A percentile compares a stretch with the other conserved stretches of the same genome.
These are phyloP conservation scores for Corylus americana DNA, from an alignment of 306 rosid species.

Conservation along the genomic window DNA sequence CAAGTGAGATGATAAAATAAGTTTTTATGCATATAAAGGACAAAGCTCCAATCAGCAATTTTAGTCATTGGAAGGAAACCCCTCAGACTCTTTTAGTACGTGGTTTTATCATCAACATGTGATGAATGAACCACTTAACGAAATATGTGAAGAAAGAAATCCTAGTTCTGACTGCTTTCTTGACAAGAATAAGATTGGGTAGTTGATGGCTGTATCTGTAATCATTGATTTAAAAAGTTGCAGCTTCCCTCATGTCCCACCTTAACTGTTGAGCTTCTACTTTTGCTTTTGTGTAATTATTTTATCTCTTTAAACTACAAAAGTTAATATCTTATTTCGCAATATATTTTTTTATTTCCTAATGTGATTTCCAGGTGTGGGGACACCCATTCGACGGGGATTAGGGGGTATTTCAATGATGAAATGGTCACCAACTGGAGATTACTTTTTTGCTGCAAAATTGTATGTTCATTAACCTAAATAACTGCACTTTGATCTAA, in stretches of 20 bases:
- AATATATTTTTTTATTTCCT: slow-evolving; percentile 14
- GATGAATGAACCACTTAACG: not conserved
- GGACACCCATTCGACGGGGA: slow-evolving; percentile 94
- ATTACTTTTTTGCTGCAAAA: slow-evolving; percentile 92
- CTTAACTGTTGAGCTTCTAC: not conserved
- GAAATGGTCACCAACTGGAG: slow-evolving; percentile 97
- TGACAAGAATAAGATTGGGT: not conserved
- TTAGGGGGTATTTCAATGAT: slow-evolving; percentile 83
- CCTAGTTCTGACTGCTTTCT: slow-evolving; percentile 1
- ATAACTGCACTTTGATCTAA: slow-evolving; percentile 1
- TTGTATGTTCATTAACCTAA: slow-evolving; percentile 47
- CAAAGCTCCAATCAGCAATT: not conserved
- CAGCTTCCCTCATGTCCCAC: not conserved
- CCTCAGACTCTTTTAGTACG: not conserved
- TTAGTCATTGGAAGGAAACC: not conserved
- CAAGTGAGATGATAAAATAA: not conserved
- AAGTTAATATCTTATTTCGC: slow-evolving; percentile 10
- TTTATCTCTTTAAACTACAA: not conserved
- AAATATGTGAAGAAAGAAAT: not conserved
- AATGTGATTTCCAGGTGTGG: slow-evolving; percentile 54
- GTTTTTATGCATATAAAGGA: not conserved
- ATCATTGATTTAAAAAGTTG: not conserved
- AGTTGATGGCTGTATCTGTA: not conserved
- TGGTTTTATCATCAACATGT: not conserved
- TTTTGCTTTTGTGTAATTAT: not conserved